Conservation (phyloP, 2,329 filamentous ascomycete species). For the Dothistroma septosporum region DNA sequence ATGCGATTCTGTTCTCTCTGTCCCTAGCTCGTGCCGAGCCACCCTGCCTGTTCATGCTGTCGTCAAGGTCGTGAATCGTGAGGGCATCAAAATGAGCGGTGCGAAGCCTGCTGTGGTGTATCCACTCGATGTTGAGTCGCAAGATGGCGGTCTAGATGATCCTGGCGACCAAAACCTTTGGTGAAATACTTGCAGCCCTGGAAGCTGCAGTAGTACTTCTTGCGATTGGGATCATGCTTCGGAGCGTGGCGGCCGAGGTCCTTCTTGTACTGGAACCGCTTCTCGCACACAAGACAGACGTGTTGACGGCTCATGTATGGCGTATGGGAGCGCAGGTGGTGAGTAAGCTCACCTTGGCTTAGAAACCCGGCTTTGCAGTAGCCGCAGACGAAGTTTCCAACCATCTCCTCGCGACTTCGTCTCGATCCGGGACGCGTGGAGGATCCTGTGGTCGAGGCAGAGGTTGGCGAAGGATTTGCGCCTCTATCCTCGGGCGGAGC, state of each 20-base stretch:
- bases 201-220: slow-evolving; percentile 16
- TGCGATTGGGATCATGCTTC: slow-evolving; percentile 22
- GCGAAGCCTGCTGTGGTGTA: slow-evolving; percentile 9
- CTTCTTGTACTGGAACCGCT: slow-evolving; percentile 24
- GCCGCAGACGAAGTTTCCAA: slow-evolving; percentile 14
- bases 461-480: slow-evolving; percentile 18
- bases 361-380: slow-evolving; percentile 20
- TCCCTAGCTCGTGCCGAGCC: not conserved
- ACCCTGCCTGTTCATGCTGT: not conserved
- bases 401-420: slow-evolving; percentile 12
- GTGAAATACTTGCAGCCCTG: slow-evolving; percentile 20
- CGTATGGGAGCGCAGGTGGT: slow-evolving; percentile 21
- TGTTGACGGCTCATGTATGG: slow-evolving; percentile 21
- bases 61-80: slow-evolving; percentile 1
- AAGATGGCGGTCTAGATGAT: slow-evolving; percentile 23
- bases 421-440: slow-evolving; percentile 12
- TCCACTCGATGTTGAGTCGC: slow-evolving; percentile 20
- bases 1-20: not conserved
- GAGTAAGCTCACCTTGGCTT: slow-evolving; percentile 20
- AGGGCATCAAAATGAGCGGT: not conserved
- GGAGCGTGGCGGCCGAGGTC: slow-evolving; percentile 21
- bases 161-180: slow-evolving; percentile 21
- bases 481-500: slow-evolving; percentile 9
- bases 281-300: slow-evolving; percentile 19
- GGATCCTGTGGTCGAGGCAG: slow-evolving; percentile 20